Conservation (phyloP, 441 rosid species). For the Erodium chrysanthum region DNA sequence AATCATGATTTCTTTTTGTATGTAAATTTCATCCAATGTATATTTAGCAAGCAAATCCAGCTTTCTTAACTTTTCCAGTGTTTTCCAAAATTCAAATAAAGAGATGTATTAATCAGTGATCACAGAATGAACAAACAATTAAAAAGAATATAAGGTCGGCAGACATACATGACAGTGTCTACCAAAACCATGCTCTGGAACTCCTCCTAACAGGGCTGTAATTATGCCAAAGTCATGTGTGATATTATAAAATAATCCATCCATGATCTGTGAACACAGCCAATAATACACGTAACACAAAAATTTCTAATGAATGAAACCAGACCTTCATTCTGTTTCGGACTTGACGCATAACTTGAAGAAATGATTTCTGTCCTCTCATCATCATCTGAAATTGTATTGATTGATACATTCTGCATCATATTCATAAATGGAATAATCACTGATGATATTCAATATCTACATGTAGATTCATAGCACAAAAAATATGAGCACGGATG, state of each 20-base stretch:
- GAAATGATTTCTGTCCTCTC: not conserved
- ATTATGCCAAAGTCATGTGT: not conserved
- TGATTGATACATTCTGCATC: not conserved
- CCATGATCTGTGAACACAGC: not conserved
- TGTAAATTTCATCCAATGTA: not conserved
- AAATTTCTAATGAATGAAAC: not conserved
- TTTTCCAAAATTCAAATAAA: not conserved
- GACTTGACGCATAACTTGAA: not conserved
- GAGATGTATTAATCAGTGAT: not conserved
- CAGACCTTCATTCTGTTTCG: constrained; percentile 2
- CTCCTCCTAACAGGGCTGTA: not conserved
- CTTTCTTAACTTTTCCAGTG: not conserved
- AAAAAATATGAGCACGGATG: not conserved
- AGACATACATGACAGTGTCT: not conserved
- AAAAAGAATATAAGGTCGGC: not conserved
- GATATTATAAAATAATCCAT: not conserved
- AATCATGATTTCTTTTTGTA: not conserved
- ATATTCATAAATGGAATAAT: not conserved
- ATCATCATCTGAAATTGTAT: constrained; percentile 8
- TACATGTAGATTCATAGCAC: not conserved
- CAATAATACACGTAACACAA: not conserved
- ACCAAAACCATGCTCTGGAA: constrained; percentile 7
- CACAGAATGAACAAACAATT: not conserved
- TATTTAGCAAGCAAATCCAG: not conserved
- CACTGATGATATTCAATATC: constrained; percentile 4